phyloP scores from a whole-genome alignment of 768 basidiomycete genomes.

The Gymnopilus junonius region DNA sequence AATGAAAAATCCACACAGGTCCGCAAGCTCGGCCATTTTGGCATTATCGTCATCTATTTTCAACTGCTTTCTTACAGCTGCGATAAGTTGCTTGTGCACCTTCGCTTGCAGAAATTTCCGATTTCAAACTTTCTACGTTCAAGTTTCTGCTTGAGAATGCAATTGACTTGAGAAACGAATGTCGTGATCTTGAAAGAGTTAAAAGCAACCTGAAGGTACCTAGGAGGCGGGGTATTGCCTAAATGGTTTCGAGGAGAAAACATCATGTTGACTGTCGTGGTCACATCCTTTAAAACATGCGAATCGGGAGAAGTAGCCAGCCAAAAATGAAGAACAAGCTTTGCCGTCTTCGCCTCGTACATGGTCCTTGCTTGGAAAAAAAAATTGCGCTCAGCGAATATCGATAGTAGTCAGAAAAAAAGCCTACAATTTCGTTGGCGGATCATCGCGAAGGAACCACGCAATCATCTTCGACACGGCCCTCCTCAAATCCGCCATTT shows the following conservation, averaged over 20 bases:
- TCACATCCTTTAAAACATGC: neutral
- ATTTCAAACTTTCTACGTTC: neutral
- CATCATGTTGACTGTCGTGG: neutral
- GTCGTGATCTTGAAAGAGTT: slow-evolving; percentile 5
- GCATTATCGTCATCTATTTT: neutral
- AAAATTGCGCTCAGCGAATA: neutral
- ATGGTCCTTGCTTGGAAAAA: neutral
- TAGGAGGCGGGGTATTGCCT: neutral
- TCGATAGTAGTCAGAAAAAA: neutral
- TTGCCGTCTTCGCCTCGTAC: slow-evolving; percentile 5
- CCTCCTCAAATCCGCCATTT: neutral
- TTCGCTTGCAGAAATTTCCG: slow-evolving; percentile 5
- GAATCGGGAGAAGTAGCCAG: neutral
- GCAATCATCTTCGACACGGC: slow-evolving; percentile 1
- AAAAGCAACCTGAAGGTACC: neutral
- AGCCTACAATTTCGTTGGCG: neutral
- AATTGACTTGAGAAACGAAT: slow-evolving; percentile 6
- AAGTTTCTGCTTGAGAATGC: slow-evolving; percentile 2
- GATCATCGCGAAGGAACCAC: neutral
- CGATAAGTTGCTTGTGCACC: slow-evolving; percentile 1
- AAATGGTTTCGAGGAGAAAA: neutral
- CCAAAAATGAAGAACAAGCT: slow-evolving; percentile 7
- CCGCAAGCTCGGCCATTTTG: neutral
- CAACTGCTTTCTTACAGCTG: neutral
- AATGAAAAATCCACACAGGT: neutral